Base-by-base conservation (phyloP, 2,329 filamentous ascomycete genomes). In the Pezicula radicicola region DNA sequence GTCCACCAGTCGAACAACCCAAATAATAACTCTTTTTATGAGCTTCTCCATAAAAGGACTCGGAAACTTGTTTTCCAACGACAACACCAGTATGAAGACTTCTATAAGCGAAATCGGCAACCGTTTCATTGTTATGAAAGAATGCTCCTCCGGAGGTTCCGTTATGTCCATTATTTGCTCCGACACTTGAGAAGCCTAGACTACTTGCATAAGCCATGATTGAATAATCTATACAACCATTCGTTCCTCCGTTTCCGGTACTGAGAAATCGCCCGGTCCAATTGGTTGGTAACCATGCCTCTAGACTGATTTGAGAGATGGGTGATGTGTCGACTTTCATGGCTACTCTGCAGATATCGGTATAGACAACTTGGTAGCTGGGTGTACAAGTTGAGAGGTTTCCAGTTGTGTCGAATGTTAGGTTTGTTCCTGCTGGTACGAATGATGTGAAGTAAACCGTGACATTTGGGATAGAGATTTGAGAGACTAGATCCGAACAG, bases 201-300 rank as follows among this genome's bases (percentile, higher is more conserved):
- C 42, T 45, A 13, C 49, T 49, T 36, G 54, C 46, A 52, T 62
- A 63, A 10, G 51, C 53, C 18, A 63, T 3, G 21, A 21, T 21
- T 5, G 21, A 21, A 21, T 21, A 21, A 21, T 21, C 21, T 3
- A 21, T 21, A 21, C 21, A 21, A 21, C 21, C 21, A 21, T 21
- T 21, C 21, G 21, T 21, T 3, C 21, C 21, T 3, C 21, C 21
- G 21, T 21, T 21, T 21, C 21, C 21, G 5, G 21, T 55, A 50
- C 72, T 72, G 15, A 72, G 63, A 53, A 75, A 75, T 46, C 69
- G 70, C n/a, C 51, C 73, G 1, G 59, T 74, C 48, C 75, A 76
- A 57, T 66, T 62, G 3, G 57, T 73, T 25, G 72, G 61, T n/a
- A 63, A 44, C 61, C 61, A 63, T 6, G 58, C 55, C 40, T 63